phyloP scores from a whole-genome alignment of 495 filamentous ascomycete species.

The Podospora pseudopauciseta region DNA sequence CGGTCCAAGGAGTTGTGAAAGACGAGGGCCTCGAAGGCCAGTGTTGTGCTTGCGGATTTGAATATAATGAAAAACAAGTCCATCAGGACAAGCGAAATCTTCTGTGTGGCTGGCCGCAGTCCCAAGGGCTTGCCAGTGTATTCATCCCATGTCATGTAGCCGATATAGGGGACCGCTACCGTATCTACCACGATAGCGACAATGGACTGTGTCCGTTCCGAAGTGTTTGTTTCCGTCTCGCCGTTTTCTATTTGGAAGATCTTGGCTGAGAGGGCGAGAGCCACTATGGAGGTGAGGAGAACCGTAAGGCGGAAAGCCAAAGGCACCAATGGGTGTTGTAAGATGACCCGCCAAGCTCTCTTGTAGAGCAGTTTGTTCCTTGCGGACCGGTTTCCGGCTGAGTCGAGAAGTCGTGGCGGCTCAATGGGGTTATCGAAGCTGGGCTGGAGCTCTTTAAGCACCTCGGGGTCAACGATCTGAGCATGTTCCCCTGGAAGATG shows the following conservation, averaged over 20 bases:
- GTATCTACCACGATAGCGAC: conserved; percentile 91
- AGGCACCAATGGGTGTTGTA: conserved; percentile 82
- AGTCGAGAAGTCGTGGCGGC: conserved; percentile 19
- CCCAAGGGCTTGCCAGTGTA: conserved; percentile 92
- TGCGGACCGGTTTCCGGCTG: conserved; percentile 13
- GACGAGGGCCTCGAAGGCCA: conserved; percentile 80
- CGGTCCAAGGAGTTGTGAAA: conserved; percentile 53
- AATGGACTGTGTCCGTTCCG: conserved; percentile 68
- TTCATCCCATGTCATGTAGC: conserved; percentile 95
- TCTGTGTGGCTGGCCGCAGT: conserved; percentile 73
- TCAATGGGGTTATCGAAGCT: conserved; percentile 41
- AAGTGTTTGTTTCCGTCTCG: conserved; percentile 34
- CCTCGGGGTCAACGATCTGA: conserved; percentile 41
- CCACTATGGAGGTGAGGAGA: conserved; percentile 74
- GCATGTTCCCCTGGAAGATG: conserved; percentile 42
- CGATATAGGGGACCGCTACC: conserved; percentile 80
- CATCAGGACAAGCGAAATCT: conserved; percentile 81
- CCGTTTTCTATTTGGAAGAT: conserved; percentile 61
- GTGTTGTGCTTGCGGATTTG: conserved; percentile 81
- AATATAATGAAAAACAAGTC: conserved; percentile 97
- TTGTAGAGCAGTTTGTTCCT: conserved; percentile 37
- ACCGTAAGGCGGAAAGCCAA: conserved; percentile 78
- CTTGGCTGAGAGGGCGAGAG: conserved; percentile 72
- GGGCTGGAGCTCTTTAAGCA: conserved; percentile 48
- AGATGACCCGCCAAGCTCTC: conserved; percentile 47